Base-by-base conservation (phyloP, 176 grass and related monocot genomes). In the Musa beccarii region DNA sequence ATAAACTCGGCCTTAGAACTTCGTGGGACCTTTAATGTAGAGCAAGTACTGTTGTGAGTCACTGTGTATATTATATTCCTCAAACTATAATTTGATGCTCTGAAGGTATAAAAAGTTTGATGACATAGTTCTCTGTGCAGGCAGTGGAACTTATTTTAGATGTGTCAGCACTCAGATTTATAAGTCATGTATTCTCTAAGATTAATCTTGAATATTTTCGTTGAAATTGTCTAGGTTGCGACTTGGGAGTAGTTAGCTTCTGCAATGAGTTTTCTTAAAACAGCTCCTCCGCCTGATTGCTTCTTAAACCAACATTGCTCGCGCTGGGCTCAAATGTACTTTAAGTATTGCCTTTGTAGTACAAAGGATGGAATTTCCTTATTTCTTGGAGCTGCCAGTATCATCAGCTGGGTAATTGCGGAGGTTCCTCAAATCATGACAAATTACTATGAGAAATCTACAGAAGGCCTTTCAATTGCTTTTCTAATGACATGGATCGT, bases 401-500 rank as follows among this genome's bases (percentile, higher is more conserved):
- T 99, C 57, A n/a, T 92, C 20, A 94, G 96, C 81, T 99, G 96
- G 96, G 86, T 88, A 23, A 20, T 94, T 16, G 83, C 96, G 0
- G 96, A 99, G 81, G 83, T 95, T 72, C 96, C 96, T 19, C 96
- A 99, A 73, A 99, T 99, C 28, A 79, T 94, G 11, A 94, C 96
- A 2, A 94, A 89, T 81, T 82, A 87, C 79, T 87, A 79, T 17
- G 83, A 85, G 24, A 99, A 99, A 72, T 94, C 96, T 22, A 94
- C 88, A 0, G 91, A 99, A 77, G 96, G 96, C 16, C 81, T 99
- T 66, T 99, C 96, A 8, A 10, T 89, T 52, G 88, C 89, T 34
- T 94, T 99, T 76, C 88, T 99, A 49, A 83, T 84, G 75, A 95
- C 96, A 56, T 99, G 96, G 96, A 79, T 99, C 68, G 54, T 99